phyloP scores from a whole-genome alignment of 768 basidiomycete species.

The Obba rivulosa region DNA sequence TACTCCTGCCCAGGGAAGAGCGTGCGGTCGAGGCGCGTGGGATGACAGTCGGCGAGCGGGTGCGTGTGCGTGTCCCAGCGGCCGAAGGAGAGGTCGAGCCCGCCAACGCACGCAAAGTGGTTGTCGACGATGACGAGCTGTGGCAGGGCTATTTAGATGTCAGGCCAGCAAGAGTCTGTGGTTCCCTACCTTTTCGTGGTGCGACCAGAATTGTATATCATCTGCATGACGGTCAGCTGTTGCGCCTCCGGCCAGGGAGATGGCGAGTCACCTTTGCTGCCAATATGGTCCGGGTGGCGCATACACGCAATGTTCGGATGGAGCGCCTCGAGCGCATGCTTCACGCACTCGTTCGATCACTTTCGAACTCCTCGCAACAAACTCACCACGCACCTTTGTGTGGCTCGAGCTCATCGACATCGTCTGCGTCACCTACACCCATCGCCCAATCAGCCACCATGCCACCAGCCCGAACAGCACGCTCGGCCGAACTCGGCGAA shows the following conservation, averaged over 20 bases:
- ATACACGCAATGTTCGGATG: conserved; percentile 87
- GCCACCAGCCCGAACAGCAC: too few species aligned
- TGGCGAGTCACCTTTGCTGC: conserved; percentile 52
- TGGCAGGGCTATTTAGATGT: neutral
- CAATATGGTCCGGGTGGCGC: conserved; percentile 89
- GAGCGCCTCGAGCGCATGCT: conserved; percentile 74
- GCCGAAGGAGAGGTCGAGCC: conserved; percentile 94
- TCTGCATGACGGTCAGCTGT: conserved; percentile 33
- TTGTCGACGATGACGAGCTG: conserved; percentile 83
- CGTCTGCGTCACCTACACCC: conserved; percentile 72
- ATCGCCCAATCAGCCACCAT: neutral
- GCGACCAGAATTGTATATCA: conserved; percentile 82
- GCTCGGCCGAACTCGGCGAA: too few species aligned
- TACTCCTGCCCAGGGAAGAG: conserved; percentile 94
- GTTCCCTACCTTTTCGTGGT: conserved; percentile 70
- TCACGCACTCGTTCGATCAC: conserved; percentile 3
- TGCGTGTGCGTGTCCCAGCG: conserved; percentile 94
- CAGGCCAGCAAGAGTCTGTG: neutral
- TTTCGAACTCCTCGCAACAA: neutral
- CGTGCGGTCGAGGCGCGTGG: conserved; percentile 72
- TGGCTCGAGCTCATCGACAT: conserved; percentile 87
- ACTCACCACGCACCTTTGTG: conserved; percentile 53
- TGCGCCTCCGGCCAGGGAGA: neutral
- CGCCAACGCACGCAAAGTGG: conserved; percentile 81
- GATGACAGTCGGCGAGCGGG: conserved; percentile 90